These are phyloP conservation scores for Gilbertella persicaria DNA, from an alignment of 371 early-diverging fungal genomes.

Conservation along the genomic window DNA sequence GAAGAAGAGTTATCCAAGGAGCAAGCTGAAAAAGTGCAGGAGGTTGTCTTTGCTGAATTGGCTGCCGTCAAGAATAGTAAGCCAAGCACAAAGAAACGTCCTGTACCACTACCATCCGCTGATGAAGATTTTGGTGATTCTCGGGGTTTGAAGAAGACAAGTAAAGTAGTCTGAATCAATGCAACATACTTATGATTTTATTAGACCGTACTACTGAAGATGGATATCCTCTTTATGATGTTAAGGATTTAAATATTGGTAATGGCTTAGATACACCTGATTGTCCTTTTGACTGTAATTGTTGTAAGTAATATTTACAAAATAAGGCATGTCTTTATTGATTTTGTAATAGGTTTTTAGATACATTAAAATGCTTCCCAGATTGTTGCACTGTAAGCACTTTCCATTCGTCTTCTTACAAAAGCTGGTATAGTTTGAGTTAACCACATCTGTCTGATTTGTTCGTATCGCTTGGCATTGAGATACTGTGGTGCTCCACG, in stretches of 20 bases:
- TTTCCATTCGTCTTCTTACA: constrained; percentile 88
- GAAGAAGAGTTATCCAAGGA: constrained; percentile 21
- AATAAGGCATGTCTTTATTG: neutral
- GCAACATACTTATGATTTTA: neutral
- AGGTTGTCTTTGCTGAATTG: constrained; percentile 50
- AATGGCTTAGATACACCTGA: constrained; percentile 48
- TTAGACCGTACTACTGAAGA: constrained; percentile 54
- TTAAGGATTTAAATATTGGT: constrained; percentile 48
- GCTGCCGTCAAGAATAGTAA: constrained; percentile 42
- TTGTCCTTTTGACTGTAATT: constrained; percentile 53
- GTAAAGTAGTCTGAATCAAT: constrained; percentile 19
- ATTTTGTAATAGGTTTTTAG: constrained; percentile 5
- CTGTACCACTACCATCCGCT: constrained; percentile 19
- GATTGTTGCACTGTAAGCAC: constrained; percentile 28
- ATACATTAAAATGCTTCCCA: constrained; percentile 35
- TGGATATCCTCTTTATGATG: constrained; percentile 54
- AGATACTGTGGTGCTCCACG: constrained; percentile 89
- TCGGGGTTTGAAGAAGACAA: constrained; percentile 45
- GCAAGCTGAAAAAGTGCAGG: constrained; percentile 30
- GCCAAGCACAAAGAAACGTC: constrained; percentile 22
- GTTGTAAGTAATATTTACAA: constrained; percentile 34
- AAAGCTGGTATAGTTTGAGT: constrained; percentile 83
- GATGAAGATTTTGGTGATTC: constrained; percentile 48
- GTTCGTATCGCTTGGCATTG: constrained; percentile 85
- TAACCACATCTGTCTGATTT: constrained; percentile 83